Base-by-base conservation (phyloP, 2,329 filamentous ascomycete species). In the Penicillium sp. region DNA sequence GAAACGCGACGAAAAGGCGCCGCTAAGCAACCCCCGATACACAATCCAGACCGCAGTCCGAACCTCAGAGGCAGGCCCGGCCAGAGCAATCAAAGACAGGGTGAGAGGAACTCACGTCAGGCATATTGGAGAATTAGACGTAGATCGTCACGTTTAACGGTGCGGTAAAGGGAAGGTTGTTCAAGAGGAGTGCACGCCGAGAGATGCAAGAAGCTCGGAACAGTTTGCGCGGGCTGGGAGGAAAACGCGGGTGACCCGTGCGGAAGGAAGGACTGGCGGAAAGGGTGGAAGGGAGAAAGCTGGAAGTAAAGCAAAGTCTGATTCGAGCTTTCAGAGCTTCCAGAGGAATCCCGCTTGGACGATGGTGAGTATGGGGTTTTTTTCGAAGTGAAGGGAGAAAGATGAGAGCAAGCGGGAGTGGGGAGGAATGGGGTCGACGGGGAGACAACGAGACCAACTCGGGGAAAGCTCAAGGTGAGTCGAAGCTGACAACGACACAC, bases 61-160 rank as follows among this genome's bases (percentile, higher is more conserved):
- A 11, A 26, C 42, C 3, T 55, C 13, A n/a, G 37, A 16, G n/a
- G 14, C 25, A n/a, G 13, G 40, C 16, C 38, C 6, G 16, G 30
- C 11, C 16, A 25, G 25, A 55, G 5, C n/a, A 45, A 16, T 42
- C 25, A 11, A 14, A 38, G 28, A 33, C 10, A 11, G 19, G n/a
- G 5, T 13, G 16, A 7, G 8, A n/a, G 11, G 8, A 46, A 74
- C 73, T 73, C 63, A 76, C 73, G 63, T 76, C 73, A 63, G 73
- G 73, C 73, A 76, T 76, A 37, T 65, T 74, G 64, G 52, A 38
- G 30, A 53, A 30, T 53, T 30, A 46, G 52, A 57, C 52, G 54
- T 28, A 19, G 7, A 30, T 22, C 28, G 22, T 55, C 40, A 30
- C 33, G 13, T 7, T 35, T 8, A 26, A 28, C 16, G n/a, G 16